Percentiles rank a stretch among this genome's conserved stretches.
Evolutionary conservation across 345 rosid genomes (phyloP).

Genomic region (Salix arbutifolia): DNA sequence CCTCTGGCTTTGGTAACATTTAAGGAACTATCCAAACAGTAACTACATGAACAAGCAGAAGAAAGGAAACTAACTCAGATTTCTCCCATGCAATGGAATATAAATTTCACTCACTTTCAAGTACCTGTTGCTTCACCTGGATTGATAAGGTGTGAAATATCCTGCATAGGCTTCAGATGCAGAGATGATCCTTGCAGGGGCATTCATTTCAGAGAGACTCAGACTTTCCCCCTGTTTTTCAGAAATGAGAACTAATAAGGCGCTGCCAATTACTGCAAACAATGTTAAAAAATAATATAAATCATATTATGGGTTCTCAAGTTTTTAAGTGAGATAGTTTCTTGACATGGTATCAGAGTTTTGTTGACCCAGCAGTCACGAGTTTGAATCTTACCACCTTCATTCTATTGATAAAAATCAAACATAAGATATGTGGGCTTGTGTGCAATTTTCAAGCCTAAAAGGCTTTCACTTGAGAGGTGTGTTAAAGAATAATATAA

Average conservation of each 20-base stretch:
- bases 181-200: slow-evolving; percentile 38
- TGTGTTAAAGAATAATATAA: no score
- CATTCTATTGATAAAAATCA: no score
- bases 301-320: no score
- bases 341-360: no score
- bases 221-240: slow-evolving; percentile 50
- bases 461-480: no score
- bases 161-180: slow-evolving; percentile 52
- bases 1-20: slow-evolving; percentile 43
- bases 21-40: slow-evolving; percentile 52
- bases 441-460: no score
- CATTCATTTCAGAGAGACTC: slow-evolving; percentile 40
- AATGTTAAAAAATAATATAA: no score
- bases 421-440: no score
- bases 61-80: slow-evolving; percentile 9
- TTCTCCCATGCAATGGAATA: slow-evolving; percentile 7
- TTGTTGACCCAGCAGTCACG: no score
- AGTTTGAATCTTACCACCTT: no score
- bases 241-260: slow-evolving; percentile 9
- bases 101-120: slow-evolving; percentile 19
- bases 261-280: not conserved
- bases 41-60: slow-evolving; percentile 32
- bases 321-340: no score
- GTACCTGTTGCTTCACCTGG: slow-evolving; percentile 67
- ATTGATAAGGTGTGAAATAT: slow-evolving; percentile 59